A percentile compares a stretch with the other conserved stretches of the same genome.
These are phyloP conservation scores for Populus ilicifolia DNA, from an alignment of 345 rosid species.

Conservation along the genomic window DNA sequence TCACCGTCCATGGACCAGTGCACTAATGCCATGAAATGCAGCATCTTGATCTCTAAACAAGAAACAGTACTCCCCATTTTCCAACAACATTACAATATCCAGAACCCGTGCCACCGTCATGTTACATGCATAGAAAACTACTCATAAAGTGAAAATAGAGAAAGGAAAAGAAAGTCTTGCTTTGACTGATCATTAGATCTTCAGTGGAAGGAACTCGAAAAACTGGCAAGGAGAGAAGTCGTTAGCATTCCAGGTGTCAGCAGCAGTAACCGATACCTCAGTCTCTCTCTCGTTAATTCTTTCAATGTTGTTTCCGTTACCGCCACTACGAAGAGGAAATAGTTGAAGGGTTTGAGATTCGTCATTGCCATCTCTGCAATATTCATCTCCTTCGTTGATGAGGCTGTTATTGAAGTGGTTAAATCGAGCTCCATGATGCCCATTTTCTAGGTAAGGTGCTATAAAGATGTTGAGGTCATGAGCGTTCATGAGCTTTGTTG, in stretches of 20 bases:
- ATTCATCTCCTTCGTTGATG: conserved; percentile 18
- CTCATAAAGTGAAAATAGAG: neutral
- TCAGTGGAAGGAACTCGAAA: conserved; percentile 81
- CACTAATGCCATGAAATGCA: conserved; percentile 37
- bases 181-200: conserved; percentile 31
- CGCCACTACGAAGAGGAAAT: conserved; percentile 52
- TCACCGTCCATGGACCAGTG: conserved; percentile 13
- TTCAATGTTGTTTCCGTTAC: conserved; percentile 16
- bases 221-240: conserved; percentile 41
- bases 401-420: conserved; percentile 14
- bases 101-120: neutral
- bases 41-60: conserved; percentile 22
- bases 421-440: conserved; percentile 10
- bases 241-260: conserved; percentile 26
- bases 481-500: conserved; percentile 25
- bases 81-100: conserved; percentile 34
- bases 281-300: conserved; percentile 33
- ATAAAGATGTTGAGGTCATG: conserved; percentile 31
- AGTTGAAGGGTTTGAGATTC: conserved; percentile 64
- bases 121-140: conserved; percentile 22
- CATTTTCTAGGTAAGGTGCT: conserved; percentile 34
- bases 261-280: conserved; percentile 23
- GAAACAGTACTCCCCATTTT: conserved; percentile 24
- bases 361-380: conserved; percentile 15
- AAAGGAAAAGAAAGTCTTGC: neutral